phyloP scores from a whole-genome alignment of 331 rosid species.

The Phaseolus coccineus region DNA sequence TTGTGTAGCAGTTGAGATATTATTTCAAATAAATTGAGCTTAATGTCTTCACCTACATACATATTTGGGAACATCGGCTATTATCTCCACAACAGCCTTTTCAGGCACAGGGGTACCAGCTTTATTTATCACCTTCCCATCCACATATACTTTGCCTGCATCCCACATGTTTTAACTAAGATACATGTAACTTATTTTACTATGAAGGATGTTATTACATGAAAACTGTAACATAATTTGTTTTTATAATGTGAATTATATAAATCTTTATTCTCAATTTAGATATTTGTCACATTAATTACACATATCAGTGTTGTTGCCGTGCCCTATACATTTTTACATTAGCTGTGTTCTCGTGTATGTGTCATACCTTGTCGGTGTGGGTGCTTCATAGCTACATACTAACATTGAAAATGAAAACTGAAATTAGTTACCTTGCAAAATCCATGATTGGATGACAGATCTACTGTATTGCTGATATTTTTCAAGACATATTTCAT shows the following conservation, averaged over 20 bases:
- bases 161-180: conserved; percentile 13
- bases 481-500: conserved; percentile 80
- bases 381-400: too few relatives aligned
- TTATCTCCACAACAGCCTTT: conserved; percentile 77
- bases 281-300: too few relatives aligned
- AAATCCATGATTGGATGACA: conserved; percentile 87
- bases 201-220: too few relatives aligned
- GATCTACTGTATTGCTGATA: conserved; percentile 87
- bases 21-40: conserved; percentile 29
- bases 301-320: too few relatives aligned
- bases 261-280: too few relatives aligned
- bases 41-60: conserved; percentile 94
- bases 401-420: conserved; percentile 13
- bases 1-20: conserved; percentile 18
- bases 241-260: too few relatives aligned
- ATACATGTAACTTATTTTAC: neutral
- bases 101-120: conserved; percentile 89
- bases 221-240: too few relatives aligned
- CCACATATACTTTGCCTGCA: conserved; percentile 84
- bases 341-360: too few relatives aligned
- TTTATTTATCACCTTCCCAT: conserved; percentile 82
- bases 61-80: conserved; percentile 93
- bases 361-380: too few relatives aligned
- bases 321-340: too few relatives aligned
- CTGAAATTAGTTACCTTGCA: conserved; percentile 66